Base-by-base conservation (phyloP, 148 eudicot species). In the Rhododendron ovatum region DNA sequence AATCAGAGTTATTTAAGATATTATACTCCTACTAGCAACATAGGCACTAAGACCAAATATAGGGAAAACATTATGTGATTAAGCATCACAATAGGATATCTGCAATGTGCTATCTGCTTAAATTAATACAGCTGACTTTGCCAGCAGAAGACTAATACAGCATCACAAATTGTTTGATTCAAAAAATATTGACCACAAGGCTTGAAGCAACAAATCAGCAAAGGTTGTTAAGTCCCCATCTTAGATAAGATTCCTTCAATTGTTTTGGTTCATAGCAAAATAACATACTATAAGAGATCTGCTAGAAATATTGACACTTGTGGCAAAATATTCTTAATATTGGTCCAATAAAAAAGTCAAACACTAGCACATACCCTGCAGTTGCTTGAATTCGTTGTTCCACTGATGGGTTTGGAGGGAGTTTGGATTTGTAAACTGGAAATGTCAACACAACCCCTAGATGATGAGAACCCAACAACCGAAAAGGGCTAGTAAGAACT, bases 391-490 rank as follows among this genome's bases (percentile, higher is more conserved):
- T 88, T 14, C 94, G 91, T 85, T 93, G 91, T 28, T 88, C 84
- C 50, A 84, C 92, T 0, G 96, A 85, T 13, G 96, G 93, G 50
- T 87, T 93, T 33, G 87, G 65, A 6, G 92, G 86, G 47, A 94
- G 94, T 85, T 89, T 89, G 81, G 86, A 89, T 84, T 91, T 92
- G 92, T 94, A 94, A 83, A 94, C 96, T 45, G 96, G 93, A 82
- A 92, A 91, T 14, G 96, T 94, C 90, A 92, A 85, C 45, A 94
- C 95, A 83, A 94, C 96, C 84, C 96, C 96, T 33, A 93, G 94
- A 88, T 93, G 95, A 86, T 92, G 92, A 81, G 95, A 92, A 67
- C 93, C 92, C 63, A 94, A 83, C 87, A 94, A 84, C 83, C 86
- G 87, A 80, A 94, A 94, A 1, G 95, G 96, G 84, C 89, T 86